These are phyloP conservation scores for Pulveroboletus sp. DNA, from an alignment of 768 basidiomycete genomes.

Conservation along the genomic window DNA sequence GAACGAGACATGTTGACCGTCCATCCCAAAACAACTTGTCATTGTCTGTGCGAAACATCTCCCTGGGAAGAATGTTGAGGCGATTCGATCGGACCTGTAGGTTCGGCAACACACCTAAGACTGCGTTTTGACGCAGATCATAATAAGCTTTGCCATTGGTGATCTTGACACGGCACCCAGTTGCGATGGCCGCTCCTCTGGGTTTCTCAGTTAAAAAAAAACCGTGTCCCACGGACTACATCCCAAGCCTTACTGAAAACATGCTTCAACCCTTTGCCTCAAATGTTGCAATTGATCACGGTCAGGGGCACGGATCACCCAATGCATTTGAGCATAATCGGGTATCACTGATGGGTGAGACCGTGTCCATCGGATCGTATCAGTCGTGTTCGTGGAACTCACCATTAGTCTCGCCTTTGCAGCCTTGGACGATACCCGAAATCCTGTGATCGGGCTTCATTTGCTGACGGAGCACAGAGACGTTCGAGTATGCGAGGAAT, in stretches of 20 bases:
- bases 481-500: conserved; percentile 73
- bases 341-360: conserved; percentile 60
- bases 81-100: background rate
- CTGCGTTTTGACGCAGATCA: conserved; percentile 57
- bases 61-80: conserved; percentile 35
- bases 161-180: conserved; percentile 50
- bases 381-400: conserved; percentile 15
- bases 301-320: conserved; percentile 67
- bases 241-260: conserved; percentile 56
- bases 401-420: conserved; percentile 70
- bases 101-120: conserved; percentile 41
- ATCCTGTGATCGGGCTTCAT: conserved; percentile 77
- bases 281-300: conserved; percentile 51
- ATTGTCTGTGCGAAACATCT: conserved; percentile 49
- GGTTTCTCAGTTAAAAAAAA: conserved; percentile 5
- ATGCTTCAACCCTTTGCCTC: conserved; percentile 57
- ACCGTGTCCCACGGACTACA: background rate
- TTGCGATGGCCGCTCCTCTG: conserved; percentile 67
- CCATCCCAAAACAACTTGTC: conserved; percentile 42
- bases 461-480: conserved; percentile 83
- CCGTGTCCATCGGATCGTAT: background rate
- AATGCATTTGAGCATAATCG: conserved; percentile 73
- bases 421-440: conserved; percentile 72
- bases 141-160: conserved; percentile 41
- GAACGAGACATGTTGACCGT: conserved; percentile 33